Percentiles rank a stretch among this genome's conserved stretches.
These are phyloP conservation scores for Claviceps humidiphila DNA, from an alignment of 2,329 filamentous ascomycete species.

Conservation along the genomic window DNA sequence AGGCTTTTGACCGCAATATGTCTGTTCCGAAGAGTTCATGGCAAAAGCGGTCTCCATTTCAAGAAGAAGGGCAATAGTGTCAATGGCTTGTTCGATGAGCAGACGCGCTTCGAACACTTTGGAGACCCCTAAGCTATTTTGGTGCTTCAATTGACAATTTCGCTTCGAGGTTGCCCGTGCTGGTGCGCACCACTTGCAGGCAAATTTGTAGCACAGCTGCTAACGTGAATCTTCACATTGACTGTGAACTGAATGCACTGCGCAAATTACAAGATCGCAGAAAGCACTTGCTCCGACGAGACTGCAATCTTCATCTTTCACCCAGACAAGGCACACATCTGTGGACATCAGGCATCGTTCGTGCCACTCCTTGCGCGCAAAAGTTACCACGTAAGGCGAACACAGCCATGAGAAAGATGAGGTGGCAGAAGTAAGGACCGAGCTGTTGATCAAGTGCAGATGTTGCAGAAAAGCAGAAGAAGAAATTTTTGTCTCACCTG, in stretches of 20 bases:
- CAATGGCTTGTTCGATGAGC: neutral
- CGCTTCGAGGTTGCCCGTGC: conserved; percentile 22
- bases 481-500: conserved; percentile 52
- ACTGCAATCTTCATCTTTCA: neutral
- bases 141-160: conserved; percentile 37
- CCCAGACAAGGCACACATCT: neutral
- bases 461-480: conserved; percentile 6
- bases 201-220: conserved; percentile 30
- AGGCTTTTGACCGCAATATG: neutral
- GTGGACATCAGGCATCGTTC: neutral
- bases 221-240: conserved; percentile 27
- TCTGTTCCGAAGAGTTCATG: neutral
- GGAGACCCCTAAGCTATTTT: conserved; percentile 27
- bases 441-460: conserved; percentile 6
- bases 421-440: neutral
- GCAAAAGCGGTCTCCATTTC: neutral
- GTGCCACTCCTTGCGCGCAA: neutral
- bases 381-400: conserved; percentile 24
- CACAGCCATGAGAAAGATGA: neutral
- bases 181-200: neutral
- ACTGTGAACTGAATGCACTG: conserved; percentile 9
- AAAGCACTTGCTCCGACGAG: neutral
- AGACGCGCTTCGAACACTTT: conserved; percentile 8
- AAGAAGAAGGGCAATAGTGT: neutral
- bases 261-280: neutral